phyloP scores from a whole-genome alignment of 345 rosid genomes.

The Punica granatum region DNA sequence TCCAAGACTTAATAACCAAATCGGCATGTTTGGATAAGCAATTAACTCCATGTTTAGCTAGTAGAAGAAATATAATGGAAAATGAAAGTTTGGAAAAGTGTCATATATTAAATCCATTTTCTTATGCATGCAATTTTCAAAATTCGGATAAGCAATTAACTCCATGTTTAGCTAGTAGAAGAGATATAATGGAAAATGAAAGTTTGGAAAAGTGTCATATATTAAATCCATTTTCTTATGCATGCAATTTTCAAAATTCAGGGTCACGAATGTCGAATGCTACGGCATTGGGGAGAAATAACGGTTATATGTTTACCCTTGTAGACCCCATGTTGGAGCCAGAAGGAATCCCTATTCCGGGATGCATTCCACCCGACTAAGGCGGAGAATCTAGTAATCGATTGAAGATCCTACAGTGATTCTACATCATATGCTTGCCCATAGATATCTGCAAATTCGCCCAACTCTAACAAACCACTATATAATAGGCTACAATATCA shows the following conservation, averaged over 20 bases:
- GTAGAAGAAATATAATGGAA: too few relatives aligned
- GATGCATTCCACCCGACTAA: constrained; percentile 70
- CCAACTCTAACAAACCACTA: constrained; percentile 25
- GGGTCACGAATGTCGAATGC: constrained; percentile 52
- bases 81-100: too few relatives aligned
- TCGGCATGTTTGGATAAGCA: constrained; percentile 43
- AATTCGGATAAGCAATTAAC: constrained; percentile 29
- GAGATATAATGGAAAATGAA: too few relatives aligned
- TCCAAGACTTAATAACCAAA: constrained; percentile 44
- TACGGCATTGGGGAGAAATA: constrained; percentile 76
- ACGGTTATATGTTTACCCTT: constrained; percentile 71
- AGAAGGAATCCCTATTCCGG: constrained; percentile 57
- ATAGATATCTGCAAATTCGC: constrained; percentile 47
- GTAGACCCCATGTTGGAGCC: constrained; percentile 47
- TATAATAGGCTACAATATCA: not conserved
- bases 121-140: constrained; percentile 18
- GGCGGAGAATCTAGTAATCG: constrained; percentile 45
- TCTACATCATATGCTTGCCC: constrained; percentile 55
- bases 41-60: not conserved
- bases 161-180: not conserved
- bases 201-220: too few relatives aligned
- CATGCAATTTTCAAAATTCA: constrained; percentile 36
- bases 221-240: too few relatives aligned
- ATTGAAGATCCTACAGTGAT: constrained; percentile 42
- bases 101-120: too few relatives aligned